Evolutionary conservation across 108 stramenopile species (phyloP).

Genomic region (Stephanodiscus triporus): DNA sequence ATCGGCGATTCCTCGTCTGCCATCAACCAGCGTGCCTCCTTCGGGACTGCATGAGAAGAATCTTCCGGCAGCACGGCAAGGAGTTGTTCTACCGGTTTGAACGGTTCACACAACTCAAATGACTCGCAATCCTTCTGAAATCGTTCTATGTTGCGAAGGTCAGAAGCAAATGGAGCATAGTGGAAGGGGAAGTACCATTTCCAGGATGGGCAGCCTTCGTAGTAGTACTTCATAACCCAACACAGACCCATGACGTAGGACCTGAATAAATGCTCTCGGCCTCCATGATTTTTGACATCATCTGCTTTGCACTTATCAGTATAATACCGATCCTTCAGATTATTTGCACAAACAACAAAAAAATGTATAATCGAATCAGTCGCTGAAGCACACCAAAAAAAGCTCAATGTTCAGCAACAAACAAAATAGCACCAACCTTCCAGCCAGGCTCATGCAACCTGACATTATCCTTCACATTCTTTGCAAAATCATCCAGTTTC

Average conservation of each 20-base stretch:
- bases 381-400: background rate
- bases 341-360: conserved; percentile 9
- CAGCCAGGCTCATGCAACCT: conserved; percentile 94
- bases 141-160: conserved; percentile 93
- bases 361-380: background rate
- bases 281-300: conserved; percentile 89
- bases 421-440: conserved; percentile 64
- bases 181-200: conserved; percentile 99
- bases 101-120: conserved; percentile 90
- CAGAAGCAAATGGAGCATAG: conserved; percentile 98
- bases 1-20: conserved; percentile 88
- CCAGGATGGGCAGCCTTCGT: conserved; percentile 94
- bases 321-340: conserved; percentile 87
- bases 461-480: conserved; percentile 90
- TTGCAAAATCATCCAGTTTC: conserved; percentile 81
- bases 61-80: conserved; percentile 97
- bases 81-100: conserved; percentile 96
- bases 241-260: conserved; percentile 96
- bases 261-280: conserved; percentile 87
- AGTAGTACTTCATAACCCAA: conserved; percentile 99
- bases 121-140: conserved; percentile 75
- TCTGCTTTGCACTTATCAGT: conserved; percentile 95
- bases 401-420: conserved; percentile 1
- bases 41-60: conserved; percentile 94
- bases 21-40: conserved; percentile 93